A percentile compares a stretch with the other conserved stretches of the same genome.
Evolutionary conservation across 148 eudicot genomes (phyloP).

Genomic region (Selenicereus undatus): DNA sequence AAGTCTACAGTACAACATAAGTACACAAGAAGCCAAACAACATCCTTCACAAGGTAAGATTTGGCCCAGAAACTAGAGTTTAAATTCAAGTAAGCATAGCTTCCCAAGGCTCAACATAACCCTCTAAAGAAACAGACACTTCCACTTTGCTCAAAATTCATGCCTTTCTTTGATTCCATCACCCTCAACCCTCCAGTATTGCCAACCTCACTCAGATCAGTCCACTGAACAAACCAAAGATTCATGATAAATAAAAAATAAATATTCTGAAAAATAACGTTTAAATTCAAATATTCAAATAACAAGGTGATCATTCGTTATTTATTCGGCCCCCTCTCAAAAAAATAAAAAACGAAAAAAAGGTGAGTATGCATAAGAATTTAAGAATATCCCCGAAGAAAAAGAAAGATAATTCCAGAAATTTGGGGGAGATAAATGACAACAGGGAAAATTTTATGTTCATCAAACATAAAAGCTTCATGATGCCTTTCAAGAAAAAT

Average conservation of each 20-base stretch:
- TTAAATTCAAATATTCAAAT: background rate
- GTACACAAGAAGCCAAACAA: background rate
- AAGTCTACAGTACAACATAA: background rate
- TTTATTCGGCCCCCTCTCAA: too few relatives aligned
- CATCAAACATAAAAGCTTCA: background rate
- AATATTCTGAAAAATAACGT: background rate
- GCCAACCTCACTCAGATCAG: background rate
- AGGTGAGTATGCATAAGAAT: too few relatives aligned
- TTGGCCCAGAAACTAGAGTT: background rate
- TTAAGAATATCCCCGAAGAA: background rate
- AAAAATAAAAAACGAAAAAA: too few relatives aligned
- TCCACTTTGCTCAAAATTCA: background rate
- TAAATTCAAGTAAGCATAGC: background rate
- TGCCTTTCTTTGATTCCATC: background rate
- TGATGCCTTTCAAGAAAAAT: background rate
- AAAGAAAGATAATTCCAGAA: background rate
- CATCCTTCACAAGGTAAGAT: slow-evolving; percentile 4
- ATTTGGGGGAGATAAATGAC: slow-evolving; percentile 18
- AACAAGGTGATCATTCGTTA: background rate
- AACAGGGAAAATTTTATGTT: slow-evolving; percentile 3
- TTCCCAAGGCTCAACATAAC: background rate
- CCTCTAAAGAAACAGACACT: background rate
- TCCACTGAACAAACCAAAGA: background rate
- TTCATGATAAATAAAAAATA: background rate
- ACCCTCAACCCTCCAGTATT: background rate